These are phyloP conservation scores for Lasiosphaeria ovina DNA, from an alignment of 495 filamentous ascomycete species.

Conservation along the genomic window DNA sequence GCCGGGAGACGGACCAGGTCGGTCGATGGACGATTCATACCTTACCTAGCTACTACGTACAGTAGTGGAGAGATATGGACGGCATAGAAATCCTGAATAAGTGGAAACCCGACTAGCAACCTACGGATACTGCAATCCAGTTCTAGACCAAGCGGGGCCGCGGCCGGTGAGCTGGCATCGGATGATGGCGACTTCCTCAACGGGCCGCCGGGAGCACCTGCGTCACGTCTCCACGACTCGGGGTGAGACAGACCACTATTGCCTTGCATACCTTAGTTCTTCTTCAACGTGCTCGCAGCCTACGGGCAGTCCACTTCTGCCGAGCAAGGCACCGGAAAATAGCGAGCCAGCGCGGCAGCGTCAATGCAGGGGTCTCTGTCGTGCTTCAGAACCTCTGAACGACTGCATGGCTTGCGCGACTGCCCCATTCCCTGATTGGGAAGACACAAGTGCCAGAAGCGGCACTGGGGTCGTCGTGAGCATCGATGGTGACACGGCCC, in stretches of 20 bases:
- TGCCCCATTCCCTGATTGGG: constrained; percentile 18
- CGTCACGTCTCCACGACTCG: too few relatives aligned
- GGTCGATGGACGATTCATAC: too few relatives aligned
- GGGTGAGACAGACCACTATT: too few relatives aligned
- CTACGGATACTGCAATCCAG: too few relatives aligned
- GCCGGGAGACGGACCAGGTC: not conserved
- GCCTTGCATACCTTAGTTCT: not conserved
- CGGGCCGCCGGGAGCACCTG: too few relatives aligned
- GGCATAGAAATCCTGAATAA: too few relatives aligned
- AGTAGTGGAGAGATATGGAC: too few relatives aligned
- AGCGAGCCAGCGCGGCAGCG: constrained; percentile 6
- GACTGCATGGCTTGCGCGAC: constrained; percentile 12
- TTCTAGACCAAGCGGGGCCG: too few relatives aligned
- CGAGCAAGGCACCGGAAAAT: constrained; percentile 9
- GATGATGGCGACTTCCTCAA: too few relatives aligned
- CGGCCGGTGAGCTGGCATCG: too few relatives aligned
- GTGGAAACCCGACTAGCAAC: too few relatives aligned
- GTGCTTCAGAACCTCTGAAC: constrained; percentile 13
- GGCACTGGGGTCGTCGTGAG: constrained; percentile 6
- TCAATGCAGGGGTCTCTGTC: constrained; percentile 16
- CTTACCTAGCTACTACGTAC: too few relatives aligned
- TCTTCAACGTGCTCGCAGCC: not conserved
- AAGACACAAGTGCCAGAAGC: constrained; percentile 12
- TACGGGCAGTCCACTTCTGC: not conserved
- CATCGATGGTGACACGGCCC: constrained; percentile 9